phyloP scores from a whole-genome alignment of 176 grass and related monocot species.

The Bromus sterilis region DNA sequence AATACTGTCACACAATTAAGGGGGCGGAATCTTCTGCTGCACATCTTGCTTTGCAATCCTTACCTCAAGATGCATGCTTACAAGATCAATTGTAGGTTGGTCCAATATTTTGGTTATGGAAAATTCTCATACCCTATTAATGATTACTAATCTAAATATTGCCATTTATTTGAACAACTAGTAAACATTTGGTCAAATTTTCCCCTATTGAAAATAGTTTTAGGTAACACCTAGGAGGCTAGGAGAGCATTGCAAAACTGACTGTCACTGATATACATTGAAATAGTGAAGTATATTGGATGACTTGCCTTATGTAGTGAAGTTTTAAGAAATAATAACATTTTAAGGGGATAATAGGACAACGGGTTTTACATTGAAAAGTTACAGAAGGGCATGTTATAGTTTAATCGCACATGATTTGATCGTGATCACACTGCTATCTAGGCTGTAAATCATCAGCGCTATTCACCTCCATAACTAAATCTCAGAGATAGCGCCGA shows the following conservation, averaged over 20 bases:
- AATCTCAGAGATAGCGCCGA: too few relatives aligned
- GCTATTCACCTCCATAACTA: too few relatives aligned
- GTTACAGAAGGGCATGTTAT: neutral
- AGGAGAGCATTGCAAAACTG: neutral
- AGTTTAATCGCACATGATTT: too few relatives aligned
- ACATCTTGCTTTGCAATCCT: conserved; percentile 57
- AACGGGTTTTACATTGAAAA: neutral
- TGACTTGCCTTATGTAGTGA: neutral
- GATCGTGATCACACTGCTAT: too few relatives aligned
- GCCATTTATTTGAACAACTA: neutral
- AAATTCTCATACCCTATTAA: neutral
- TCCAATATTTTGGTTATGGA: conserved; percentile 10
- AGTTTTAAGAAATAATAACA: neutral
- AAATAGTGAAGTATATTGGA: neutral
- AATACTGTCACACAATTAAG: conserved; percentile 38
- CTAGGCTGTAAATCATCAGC: too few relatives aligned
- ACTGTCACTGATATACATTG: neutral
- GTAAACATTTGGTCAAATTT: neutral
- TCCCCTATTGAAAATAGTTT: neutral
- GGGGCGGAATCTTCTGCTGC: conserved; percentile 71
- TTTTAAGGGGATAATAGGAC: neutral
- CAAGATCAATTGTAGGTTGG: conserved; percentile 31
- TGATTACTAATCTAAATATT: neutral
- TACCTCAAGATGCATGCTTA: conserved; percentile 41
- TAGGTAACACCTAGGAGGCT: neutral